Evolutionary conservation across 352 stramenopile species (phyloP), one percentile per base, ranked within the genome.

Genomic region (Peronospora destructor): DNA sequence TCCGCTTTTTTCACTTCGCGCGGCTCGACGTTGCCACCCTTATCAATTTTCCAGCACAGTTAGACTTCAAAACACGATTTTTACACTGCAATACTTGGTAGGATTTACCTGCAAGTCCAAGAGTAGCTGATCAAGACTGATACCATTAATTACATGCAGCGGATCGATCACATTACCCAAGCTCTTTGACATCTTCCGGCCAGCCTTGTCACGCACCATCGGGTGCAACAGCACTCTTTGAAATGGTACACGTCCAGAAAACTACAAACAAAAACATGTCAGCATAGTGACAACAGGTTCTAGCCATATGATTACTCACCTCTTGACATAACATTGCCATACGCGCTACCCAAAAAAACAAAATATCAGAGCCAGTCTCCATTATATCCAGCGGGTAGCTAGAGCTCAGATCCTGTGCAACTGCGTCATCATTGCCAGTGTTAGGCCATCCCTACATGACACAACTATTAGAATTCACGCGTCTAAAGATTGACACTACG

Each of bases 321-420:
- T 99, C 86, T 68, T 99, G 81, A 47, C 95, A 97, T 48, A 99
- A 91, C 96, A 99, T 99, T 4, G 98, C 96, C 97, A 99, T 99
- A 35, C 97, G 86, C 11, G 96, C 96, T 36, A 99, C 97, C 97
- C 97, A 99, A 65, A 99, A 99, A 73, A 99, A 99, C 8, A 99
- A 71, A 72, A 99, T 99, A 67, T 99, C 97, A 25, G 96, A 94
- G 11, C 97, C 97, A 0, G 80, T 93, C 49, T 93, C 83, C 73
- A 94, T 86, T 8, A 94, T 49, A 46, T 77, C 61, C 4, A 90
- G 54, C 2, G 83, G 80, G 32, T 90, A 91, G 30, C 64, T 69
- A 11, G 56, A 33, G 32, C 40, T 60, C 17, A 77, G 32, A 39
- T 72, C 61, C 17, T 59, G 37, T 1, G 61, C 43, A 10, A 64